A percentile compares a stretch with the other conserved stretches of the same genome.
Evolutionary conservation across 768 basidiomycete genomes (phyloP).

Genomic region (Xerocomus spinulosus): DNA sequence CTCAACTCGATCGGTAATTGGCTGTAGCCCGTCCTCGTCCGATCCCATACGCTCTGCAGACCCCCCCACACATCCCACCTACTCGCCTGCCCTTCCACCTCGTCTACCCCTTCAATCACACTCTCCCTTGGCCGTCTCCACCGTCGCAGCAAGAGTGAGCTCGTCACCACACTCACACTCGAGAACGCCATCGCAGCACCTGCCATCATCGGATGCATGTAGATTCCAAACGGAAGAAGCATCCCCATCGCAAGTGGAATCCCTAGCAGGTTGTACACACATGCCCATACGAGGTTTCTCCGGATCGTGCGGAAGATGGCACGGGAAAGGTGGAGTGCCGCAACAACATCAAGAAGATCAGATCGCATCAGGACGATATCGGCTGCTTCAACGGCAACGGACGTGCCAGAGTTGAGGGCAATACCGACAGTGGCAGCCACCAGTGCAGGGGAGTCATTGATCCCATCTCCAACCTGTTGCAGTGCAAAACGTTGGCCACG

Average conservation of each 20-base stretch:
- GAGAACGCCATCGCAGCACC: slow-evolving; percentile 99
- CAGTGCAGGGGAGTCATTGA: slow-evolving; percentile 97
- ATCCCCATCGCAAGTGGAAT: slow-evolving; percentile 98
- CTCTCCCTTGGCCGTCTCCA: slow-evolving; percentile 73
- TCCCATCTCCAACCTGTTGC: slow-evolving; percentile 90
- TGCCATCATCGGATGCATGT: slow-evolving; percentile 97
- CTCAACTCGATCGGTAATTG: slow-evolving; percentile 69
- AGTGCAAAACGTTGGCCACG: background rate
- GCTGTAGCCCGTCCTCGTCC: slow-evolving; percentile 55
- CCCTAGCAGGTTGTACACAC: slow-evolving; percentile 86
- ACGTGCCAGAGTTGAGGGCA: slow-evolving; percentile 92
- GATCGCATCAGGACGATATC: slow-evolving; percentile 98
- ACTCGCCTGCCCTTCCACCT: slow-evolving; percentile 31
- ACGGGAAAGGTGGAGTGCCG: slow-evolving; percentile 86
- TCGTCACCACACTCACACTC: slow-evolving; percentile 90
- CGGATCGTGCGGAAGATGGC: slow-evolving; percentile 87
- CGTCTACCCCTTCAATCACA: slow-evolving; percentile 56
- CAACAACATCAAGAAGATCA: slow-evolving; percentile 95
- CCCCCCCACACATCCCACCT: slow-evolving; percentile 1
- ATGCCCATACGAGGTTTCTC: slow-evolving; percentile 95
- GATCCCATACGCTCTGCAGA: slow-evolving; percentile 41
- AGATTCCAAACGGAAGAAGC: slow-evolving; percentile 85
- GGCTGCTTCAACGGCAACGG: slow-evolving; percentile 96
- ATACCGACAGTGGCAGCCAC: slow-evolving; percentile 96
- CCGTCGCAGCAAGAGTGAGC: slow-evolving; percentile 79